Conservation (phyloP, 1,284 basidiomycete genomes). For the Cutaneotrichosporon cutaneum region DNA sequence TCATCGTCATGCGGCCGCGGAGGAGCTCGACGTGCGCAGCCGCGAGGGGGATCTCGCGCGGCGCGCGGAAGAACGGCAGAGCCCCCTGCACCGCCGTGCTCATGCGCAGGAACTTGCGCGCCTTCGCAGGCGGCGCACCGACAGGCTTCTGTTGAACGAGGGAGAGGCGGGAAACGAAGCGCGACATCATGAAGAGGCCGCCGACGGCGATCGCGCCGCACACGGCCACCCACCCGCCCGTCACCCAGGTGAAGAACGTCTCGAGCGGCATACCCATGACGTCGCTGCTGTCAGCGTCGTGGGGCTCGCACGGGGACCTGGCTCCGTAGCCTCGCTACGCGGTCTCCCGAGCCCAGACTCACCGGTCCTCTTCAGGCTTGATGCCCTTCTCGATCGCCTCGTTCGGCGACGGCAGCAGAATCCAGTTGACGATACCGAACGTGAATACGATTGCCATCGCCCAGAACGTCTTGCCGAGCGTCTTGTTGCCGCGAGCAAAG, state of each 20-base stretch:
- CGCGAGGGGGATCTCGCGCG: constrained; percentile 17
- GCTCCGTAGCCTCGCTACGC: background rate
- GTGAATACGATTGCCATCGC: constrained; percentile 13
- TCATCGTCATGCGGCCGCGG: constrained; percentile 1
- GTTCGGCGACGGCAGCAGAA: constrained; percentile 13
- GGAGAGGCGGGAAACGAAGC: constrained; percentile 20
- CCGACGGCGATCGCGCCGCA: constrained; percentile 8
- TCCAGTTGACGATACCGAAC: constrained; percentile 7
- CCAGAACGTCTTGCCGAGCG: constrained; percentile 14
- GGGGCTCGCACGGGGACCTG: background rate
- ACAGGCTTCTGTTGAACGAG: constrained; percentile 15
- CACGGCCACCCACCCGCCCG: constrained; percentile 8
- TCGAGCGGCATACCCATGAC: constrained; percentile 16
- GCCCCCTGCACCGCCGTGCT: constrained; percentile 13
- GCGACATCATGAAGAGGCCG: constrained; percentile 12
- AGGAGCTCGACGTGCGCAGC: constrained; percentile 14
- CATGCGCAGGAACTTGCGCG: constrained; percentile 18
- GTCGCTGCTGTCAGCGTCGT: constrained; percentile 10
- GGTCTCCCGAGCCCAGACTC: constrained; percentile 3
- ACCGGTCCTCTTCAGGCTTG: constrained; percentile 10
- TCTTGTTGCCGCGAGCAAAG: constrained; percentile 17
- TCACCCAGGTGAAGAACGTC: constrained; percentile 12
- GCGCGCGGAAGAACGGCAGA: background rate
- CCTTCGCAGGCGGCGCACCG: background rate
- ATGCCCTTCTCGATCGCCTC: constrained; percentile 9